These are phyloP conservation scores for Solanum piurae DNA, from an alignment of 257 asterid species.

Conservation along the genomic window DNA sequence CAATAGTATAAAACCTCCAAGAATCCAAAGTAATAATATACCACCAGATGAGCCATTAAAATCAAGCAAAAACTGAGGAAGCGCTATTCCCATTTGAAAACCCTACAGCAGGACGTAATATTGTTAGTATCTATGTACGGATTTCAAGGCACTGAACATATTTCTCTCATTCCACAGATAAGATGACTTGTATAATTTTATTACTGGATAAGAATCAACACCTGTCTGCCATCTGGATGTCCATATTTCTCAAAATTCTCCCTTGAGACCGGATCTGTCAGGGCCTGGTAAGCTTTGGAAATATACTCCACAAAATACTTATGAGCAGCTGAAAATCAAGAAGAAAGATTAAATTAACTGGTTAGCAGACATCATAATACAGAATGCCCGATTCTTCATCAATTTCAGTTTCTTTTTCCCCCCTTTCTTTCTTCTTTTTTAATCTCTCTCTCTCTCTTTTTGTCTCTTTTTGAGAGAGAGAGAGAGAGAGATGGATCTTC, in stretches of 20 bases:
- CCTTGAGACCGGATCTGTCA: conserved; percentile 88
- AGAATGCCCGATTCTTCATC: background rate
- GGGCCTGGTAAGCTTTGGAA: conserved; percentile 94
- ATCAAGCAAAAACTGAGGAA: conserved; percentile 81
- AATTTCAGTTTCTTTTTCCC: background rate
- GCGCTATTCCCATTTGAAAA: conserved; percentile 89
- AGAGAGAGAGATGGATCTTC: background rate
- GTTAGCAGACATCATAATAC: background rate
- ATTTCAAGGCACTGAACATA: background rate
- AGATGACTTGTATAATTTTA: background rate
- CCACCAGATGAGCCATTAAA: conserved; percentile 72
- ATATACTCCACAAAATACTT: conserved; percentile 81
- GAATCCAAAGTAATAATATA: conserved; percentile 54
- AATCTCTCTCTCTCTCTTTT: background rate
- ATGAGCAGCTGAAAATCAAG: conserved; percentile 61
- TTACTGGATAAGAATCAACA: conserved; percentile 2
- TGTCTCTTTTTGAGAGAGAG: background rate
- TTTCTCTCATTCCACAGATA: background rate
- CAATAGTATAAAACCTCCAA: conserved; percentile 59
- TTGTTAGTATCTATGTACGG: background rate
- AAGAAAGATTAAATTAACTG: conserved; percentile 5
- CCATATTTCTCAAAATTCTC: conserved; percentile 94
- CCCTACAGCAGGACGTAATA: conserved; percentile 44
- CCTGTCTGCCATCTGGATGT: conserved; percentile 99
- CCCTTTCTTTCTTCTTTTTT: background rate